Evolutionary conservation across 768 basidiomycete genomes (phyloP).

Genomic region (Neoboletus brunneissimus): DNA sequence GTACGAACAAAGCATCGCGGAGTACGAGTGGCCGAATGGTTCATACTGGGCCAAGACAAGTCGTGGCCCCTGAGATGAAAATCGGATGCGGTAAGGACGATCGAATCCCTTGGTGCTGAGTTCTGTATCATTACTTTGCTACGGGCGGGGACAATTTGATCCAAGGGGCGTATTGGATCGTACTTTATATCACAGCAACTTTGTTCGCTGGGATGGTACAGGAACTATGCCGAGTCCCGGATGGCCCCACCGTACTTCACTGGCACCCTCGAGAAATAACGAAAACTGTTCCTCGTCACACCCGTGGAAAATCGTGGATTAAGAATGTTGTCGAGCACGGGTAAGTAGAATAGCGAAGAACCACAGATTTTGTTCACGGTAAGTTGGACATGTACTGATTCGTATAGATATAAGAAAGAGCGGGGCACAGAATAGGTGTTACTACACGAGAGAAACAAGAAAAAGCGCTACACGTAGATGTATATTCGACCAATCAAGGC

Average conservation of each 20-base stretch:
- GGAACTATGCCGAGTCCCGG: background rate
- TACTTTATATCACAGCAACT: background rate
- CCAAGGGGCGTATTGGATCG: background rate
- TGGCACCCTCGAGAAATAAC: background rate
- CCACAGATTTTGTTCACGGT: constrained; percentile 5
- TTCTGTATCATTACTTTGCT: constrained; percentile 1
- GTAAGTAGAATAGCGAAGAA: constrained; percentile 4
- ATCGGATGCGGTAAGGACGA: background rate
- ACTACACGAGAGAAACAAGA: constrained; percentile 30
- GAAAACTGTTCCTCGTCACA: background rate
- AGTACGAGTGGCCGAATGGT: constrained; percentile 85
- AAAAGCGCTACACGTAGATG: constrained; percentile 27
- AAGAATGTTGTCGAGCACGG: constrained; percentile 2
- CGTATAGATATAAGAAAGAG: constrained; percentile 25
- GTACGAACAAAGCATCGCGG: constrained; percentile 72
- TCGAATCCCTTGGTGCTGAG: background rate
- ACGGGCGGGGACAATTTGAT: background rate
- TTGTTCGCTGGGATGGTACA: background rate
- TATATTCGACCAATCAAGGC: constrained; percentile 8
- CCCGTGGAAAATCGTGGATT: background rate
- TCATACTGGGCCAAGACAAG: constrained; percentile 25
- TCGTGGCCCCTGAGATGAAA: constrained; percentile 2
- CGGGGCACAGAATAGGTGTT: constrained; percentile 8
- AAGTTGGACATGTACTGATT: constrained; percentile 9
- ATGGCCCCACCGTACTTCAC: background rate